A percentile compares a stretch with the other conserved stretches of the same genome.
Evolutionary conservation across 2,329 filamentous ascomycete genomes (phyloP).

Genomic region (Scedosporium boydii): DNA sequence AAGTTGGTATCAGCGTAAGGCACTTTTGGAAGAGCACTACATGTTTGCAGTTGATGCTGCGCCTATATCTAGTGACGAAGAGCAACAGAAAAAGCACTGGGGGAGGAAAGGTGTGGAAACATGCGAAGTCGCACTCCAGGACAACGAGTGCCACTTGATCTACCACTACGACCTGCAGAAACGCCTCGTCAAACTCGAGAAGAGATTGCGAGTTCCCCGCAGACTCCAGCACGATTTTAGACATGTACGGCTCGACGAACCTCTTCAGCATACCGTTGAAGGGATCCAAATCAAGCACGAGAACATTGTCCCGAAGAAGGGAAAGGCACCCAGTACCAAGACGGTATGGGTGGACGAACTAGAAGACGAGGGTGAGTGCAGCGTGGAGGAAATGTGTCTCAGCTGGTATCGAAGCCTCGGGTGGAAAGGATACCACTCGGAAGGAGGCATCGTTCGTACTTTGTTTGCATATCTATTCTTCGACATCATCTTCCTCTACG

Average conservation of each 20-base stretch:
- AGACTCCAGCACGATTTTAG: slow-evolving; percentile 88
- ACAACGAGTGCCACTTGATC: slow-evolving; percentile 81
- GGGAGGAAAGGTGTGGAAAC: slow-evolving; percentile 65
- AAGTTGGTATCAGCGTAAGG: slow-evolving; percentile 92
- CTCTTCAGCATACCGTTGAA: slow-evolving; percentile 63
- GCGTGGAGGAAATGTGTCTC: slow-evolving; percentile 90
- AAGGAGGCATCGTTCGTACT: slow-evolving; percentile 87
- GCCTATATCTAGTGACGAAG: slow-evolving; percentile 24
- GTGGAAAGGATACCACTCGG: slow-evolving; percentile 91
- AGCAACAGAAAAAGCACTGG: slow-evolving; percentile 71
- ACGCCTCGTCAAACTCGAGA: slow-evolving; percentile 84
- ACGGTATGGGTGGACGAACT: slow-evolving; percentile 81
- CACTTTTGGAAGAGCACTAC: slow-evolving; percentile 89
- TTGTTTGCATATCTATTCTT: slow-evolving; percentile 86
- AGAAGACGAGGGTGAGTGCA: slow-evolving; percentile 63
- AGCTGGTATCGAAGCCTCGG: slow-evolving; percentile 73
- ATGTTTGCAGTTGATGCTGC: slow-evolving; percentile 56
- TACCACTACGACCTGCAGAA: slow-evolving; percentile 94
- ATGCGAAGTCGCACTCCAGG: slow-evolving; percentile 79
- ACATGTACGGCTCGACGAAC: slow-evolving; percentile 69
- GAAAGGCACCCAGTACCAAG: slow-evolving; percentile 47
- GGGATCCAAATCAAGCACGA: slow-evolving; percentile 65
- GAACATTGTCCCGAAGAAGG: slow-evolving; percentile 33
- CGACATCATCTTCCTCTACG: slow-evolving; percentile 84
- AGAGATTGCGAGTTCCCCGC: slow-evolving; percentile 68